Evolutionary conservation across 2,329 filamentous ascomycete genomes (phyloP).

Genomic region (Apiospora phragmitis): DNA sequence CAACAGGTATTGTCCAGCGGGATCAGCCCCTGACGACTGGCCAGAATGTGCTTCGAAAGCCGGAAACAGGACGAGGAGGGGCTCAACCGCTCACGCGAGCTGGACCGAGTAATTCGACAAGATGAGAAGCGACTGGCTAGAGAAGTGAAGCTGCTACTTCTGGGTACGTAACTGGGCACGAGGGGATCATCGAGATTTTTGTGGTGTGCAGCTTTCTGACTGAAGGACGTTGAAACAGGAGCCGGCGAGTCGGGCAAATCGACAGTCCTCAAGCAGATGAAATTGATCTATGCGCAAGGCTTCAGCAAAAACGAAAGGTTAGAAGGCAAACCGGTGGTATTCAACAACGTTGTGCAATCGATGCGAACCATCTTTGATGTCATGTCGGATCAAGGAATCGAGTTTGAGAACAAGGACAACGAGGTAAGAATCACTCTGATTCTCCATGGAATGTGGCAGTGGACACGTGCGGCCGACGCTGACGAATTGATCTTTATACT

Average conservation of each 20-base stretch:
- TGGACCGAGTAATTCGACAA: slow-evolving; percentile 80
- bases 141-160: slow-evolving; percentile 89
- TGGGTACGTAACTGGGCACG: slow-evolving; percentile 63
- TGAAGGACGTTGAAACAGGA: slow-evolving; percentile 51
- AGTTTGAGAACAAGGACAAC: slow-evolving; percentile 77
- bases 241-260: slow-evolving; percentile 96
- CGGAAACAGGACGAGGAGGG: slow-evolving; percentile 51
- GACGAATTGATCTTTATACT: slow-evolving; percentile 18
- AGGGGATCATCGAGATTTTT: background rate
- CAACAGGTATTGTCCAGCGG: background rate
- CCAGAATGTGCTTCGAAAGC: slow-evolving; percentile 64
- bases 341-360: slow-evolving; percentile 90
- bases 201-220: slow-evolving; percentile 12
- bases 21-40: background rate
- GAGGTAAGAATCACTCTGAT: slow-evolving; percentile 53
- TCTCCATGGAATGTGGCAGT: background rate
- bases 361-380: slow-evolving; percentile 89
- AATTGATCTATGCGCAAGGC: slow-evolving; percentile 90
- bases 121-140: slow-evolving; percentile 86
- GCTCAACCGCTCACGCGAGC: slow-evolving; percentile 65
- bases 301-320: slow-evolving; percentile 88
- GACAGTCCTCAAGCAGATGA: slow-evolving; percentile 98
- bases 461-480: slow-evolving; percentile 25
- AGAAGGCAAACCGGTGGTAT: slow-evolving; percentile 93
- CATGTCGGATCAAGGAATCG: slow-evolving; percentile 76